Base-by-base conservation (phyloP, 306 rosid genomes). In the Geum urbanum region DNA sequence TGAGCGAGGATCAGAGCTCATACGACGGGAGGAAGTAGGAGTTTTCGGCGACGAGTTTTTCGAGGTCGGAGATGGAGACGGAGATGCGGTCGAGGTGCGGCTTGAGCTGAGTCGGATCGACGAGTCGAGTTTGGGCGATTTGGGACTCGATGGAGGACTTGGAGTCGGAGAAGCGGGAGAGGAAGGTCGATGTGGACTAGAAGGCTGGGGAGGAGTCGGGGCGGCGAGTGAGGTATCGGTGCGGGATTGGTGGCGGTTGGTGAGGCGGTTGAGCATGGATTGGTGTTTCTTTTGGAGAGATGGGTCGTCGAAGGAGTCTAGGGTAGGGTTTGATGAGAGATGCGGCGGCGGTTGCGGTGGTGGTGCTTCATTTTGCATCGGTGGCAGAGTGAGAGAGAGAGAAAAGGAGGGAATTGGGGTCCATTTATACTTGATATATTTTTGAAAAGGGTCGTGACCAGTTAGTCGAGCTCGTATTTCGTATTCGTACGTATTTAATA, bases 1-100 rank as follows among this genome's bases (percentile, higher is more conserved):
- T 87, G 27, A 90, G 91, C 5, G 96, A 87, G 24, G 96, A 78
- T 6, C 92, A 88, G 37, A 94, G 88, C 72, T 90, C 98, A 19
- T 88, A 88, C 0, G 87, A 87, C 2, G 99, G 99, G 19, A 94
- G 70, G 66, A 78, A 85, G 73, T 87, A 91, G 9, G 92, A 91
- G 75, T 82, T 84, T 76, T 94, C 78, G 13, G 96, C 96, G 13
- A 94, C 85, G 35, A 86, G 89, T 67, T 88, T 91, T 35, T 94
- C 95, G 19, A 94, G 78, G 67, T 90, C 87, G 66, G 89, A 84
- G 70, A 94, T 88, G 53, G 91, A 81, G 18, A 80, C 63, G 18
- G 97, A 83, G 77, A 91, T 82, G 47, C 52, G n/a, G 8, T 81
- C 85, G 49, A 91, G 84, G 40, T 72, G 72, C 7, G 85, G 64